Percentiles rank a stretch among this genome's conserved stretches.
These are phyloP conservation scores for Scheffersomyces titani DNA, from an alignment of 1,139 yeast genomes.

Conservation along the genomic window DNA sequence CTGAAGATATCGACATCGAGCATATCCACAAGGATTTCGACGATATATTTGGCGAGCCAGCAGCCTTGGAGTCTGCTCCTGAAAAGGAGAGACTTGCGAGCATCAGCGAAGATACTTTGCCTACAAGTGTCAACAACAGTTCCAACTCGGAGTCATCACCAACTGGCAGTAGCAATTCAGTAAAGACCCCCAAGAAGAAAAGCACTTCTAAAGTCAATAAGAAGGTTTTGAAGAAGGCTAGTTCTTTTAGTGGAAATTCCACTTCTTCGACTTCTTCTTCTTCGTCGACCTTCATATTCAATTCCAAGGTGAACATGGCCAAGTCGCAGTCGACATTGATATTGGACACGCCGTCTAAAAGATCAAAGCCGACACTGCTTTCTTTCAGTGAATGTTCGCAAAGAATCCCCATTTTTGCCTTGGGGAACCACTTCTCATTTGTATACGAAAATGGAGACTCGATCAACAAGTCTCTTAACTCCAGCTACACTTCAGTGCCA, in stretches of 20 bases:
- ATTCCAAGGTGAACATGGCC: background rate
- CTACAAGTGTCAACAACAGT: background rate
- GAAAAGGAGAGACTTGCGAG: background rate
- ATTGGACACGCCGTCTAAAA: conserved; percentile 5
- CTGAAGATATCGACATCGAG: background rate
- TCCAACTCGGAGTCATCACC: conserved; percentile 1
- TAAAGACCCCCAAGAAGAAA: conserved; percentile 4
- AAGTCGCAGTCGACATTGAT: background rate
- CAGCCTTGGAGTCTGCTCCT: background rate
- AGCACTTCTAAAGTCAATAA: conserved; percentile 12
- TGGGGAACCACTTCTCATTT: conserved; percentile 17
- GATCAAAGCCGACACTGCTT: conserved; percentile 14
- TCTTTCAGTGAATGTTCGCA: conserved; percentile 31
- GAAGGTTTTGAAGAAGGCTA: conserved; percentile 14
- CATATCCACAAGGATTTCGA: background rate
- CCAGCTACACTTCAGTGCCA: conserved; percentile 2
- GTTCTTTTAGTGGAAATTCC: conserved; percentile 12
- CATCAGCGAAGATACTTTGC: background rate
- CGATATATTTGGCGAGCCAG: conserved; percentile 1
- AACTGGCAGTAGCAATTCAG: background rate
- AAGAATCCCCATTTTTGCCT: conserved; percentile 20
- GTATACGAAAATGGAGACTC: conserved; percentile 21
- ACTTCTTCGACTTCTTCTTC: conserved; percentile 1
- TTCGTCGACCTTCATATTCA: conserved; percentile 2
- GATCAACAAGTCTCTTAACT: conserved; percentile 2